Percentiles rank a stretch among this genome's conserved stretches.
Evolutionary conservation across 2,329 filamentous ascomycete species (phyloP).

Genomic region (Diplodia sapinea): DNA sequence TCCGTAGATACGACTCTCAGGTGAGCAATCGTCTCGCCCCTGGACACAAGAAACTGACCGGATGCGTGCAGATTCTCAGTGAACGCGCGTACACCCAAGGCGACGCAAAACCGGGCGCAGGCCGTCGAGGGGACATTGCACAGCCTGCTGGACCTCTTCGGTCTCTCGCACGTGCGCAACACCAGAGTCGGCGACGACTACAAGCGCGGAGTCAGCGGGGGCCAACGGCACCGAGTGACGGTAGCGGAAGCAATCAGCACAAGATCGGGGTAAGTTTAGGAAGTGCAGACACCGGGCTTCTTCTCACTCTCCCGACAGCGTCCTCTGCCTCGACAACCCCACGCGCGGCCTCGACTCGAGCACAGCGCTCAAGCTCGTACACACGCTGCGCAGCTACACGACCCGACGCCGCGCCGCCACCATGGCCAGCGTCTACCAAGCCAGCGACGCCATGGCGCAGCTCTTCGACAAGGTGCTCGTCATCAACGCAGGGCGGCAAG

Average conservation of each 20-base stretch:
- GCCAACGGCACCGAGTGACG: constrained; percentile 3
- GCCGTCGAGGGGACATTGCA: not conserved
- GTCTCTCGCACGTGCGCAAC: not conserved
- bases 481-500: constrained; percentile 76
- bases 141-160: not conserved
- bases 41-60: not conserved
- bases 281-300: not conserved
- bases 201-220: not conserved
- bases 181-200: not conserved
- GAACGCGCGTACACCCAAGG: not conserved
- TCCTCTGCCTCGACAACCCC: constrained; percentile 52
- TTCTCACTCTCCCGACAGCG: not conserved
- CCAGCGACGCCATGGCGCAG: constrained; percentile 50
- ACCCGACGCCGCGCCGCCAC: constrained; percentile 57
- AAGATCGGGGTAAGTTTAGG: not conserved
- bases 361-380: constrained; percentile 64
- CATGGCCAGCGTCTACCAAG: constrained; percentile 64
- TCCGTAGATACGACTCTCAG: not conserved
- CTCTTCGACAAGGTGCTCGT: constrained; percentile 75
- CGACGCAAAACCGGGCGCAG: not conserved
- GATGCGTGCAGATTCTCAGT: not conserved
- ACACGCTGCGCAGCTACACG: constrained; percentile 57
- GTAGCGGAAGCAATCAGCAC: constrained; percentile 3
- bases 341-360: constrained; percentile 48
- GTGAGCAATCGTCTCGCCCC: not conserved